Evolutionary conservation across 2,329 filamentous ascomycete species (phyloP).

Genomic region (Trichoderma harzianum): DNA sequence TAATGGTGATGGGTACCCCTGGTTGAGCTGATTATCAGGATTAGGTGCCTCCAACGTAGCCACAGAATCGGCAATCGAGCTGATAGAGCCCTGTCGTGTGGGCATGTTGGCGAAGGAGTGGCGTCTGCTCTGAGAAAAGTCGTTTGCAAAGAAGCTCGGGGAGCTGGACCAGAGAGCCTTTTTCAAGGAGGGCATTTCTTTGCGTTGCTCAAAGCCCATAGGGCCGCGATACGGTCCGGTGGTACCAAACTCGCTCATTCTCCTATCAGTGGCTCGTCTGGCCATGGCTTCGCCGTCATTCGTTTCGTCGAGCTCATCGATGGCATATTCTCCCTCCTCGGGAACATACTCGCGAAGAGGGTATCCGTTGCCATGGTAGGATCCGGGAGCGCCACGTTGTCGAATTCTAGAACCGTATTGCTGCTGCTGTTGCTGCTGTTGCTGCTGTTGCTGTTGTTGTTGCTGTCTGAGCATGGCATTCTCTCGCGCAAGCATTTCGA

Average conservation of each 20-base stretch:
- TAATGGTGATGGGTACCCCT: slow-evolving; percentile 40
- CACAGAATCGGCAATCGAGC: slow-evolving; percentile 54
- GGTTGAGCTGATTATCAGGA: slow-evolving; percentile 41
- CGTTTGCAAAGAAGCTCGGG: slow-evolving; percentile 61
- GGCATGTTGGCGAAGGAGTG: slow-evolving; percentile 75
- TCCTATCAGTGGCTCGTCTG: slow-evolving; percentile 46
- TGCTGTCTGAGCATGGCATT: slow-evolving; percentile 58
- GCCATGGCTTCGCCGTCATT: slow-evolving; percentile 51
- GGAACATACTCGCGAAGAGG: slow-evolving; percentile 57
- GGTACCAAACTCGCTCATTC: slow-evolving; percentile 57
- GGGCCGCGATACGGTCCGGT: slow-evolving; percentile 46
- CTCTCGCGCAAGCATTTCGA: slow-evolving; percentile 60
- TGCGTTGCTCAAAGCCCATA: slow-evolving; percentile 57
- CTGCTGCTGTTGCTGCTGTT: slow-evolving; percentile 39
- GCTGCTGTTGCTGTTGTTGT: slow-evolving; percentile 45
- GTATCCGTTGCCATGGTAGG: slow-evolving; percentile 57
- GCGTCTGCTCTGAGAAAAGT: slow-evolving; percentile 69
- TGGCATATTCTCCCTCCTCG: slow-evolving; percentile 68
- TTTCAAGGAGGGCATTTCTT: slow-evolving; percentile 58
- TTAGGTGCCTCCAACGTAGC: slow-evolving; percentile 45
- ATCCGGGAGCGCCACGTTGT: slow-evolving; percentile 56
- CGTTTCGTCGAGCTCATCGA: slow-evolving; percentile 66
- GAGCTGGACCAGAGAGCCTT: slow-evolving; percentile 70
- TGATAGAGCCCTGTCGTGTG: slow-evolving; percentile 61
- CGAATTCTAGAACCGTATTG: slow-evolving; percentile 55